These are phyloP conservation scores for Micractinium conductrix DNA, from an alignment of 139 green algal species.

Conservation along the genomic window DNA sequence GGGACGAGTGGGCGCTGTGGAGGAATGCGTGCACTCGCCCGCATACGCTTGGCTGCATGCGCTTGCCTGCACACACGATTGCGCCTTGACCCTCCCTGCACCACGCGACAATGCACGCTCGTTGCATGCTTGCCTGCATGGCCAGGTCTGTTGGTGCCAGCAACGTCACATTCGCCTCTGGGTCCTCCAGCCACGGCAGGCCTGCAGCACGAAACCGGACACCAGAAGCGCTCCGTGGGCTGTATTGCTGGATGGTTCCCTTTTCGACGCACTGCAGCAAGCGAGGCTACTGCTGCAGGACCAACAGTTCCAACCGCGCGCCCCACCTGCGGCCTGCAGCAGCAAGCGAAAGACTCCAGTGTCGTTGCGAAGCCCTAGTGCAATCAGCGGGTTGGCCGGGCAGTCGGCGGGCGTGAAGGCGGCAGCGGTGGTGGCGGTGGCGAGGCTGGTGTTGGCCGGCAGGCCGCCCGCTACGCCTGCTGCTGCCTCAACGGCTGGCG, in stretches of 20 bases:
- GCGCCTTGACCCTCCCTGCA: too few species aligned
- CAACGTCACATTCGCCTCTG: neutral
- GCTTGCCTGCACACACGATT: too few species aligned
- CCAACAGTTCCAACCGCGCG: too few species aligned
- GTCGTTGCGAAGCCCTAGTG: neutral
- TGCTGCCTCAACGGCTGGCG: neutral
- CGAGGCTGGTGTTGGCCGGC: neutral
- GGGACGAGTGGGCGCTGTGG: neutral
- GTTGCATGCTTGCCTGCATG: neutral
- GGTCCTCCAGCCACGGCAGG: slow-evolving; percentile 7
- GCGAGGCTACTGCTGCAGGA: too few species aligned
- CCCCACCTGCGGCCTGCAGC: slow-evolving; percentile 4
- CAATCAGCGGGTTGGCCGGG: neutral
- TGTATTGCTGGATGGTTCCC: too few species aligned
- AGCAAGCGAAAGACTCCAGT: neutral
- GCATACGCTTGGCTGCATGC: too few species aligned
- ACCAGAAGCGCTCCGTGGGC: too few species aligned
- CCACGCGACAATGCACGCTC: too few species aligned
- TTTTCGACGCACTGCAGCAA: too few species aligned
- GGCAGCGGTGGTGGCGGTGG: neutral
- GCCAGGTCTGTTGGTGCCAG: slow-evolving; percentile 7
- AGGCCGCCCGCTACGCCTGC: neutral
- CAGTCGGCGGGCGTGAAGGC: neutral
- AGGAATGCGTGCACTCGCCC: too few species aligned
- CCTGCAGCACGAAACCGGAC: too few species aligned